phyloP scores from a whole-genome alignment of 805 yeast genomes.

The Henningerozyma blattae region DNA sequence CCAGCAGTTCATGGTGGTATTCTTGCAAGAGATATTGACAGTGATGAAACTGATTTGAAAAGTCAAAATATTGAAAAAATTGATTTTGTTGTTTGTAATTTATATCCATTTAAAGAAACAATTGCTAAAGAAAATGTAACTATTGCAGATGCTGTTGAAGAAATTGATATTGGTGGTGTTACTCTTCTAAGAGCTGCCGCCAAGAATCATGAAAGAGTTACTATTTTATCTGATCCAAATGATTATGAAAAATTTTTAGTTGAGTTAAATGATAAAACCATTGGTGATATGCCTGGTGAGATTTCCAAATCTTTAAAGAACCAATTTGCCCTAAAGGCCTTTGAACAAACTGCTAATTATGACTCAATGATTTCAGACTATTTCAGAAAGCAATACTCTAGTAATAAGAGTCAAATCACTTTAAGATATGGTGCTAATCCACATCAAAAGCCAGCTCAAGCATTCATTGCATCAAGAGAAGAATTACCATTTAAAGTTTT shows the following conservation, averaged over 20 bases:
- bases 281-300: no score
- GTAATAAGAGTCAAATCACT: slow-evolving; percentile 79
- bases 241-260: slow-evolving; percentile 82
- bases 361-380: slow-evolving; percentile 93
- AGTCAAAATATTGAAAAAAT: slow-evolving; percentile 91
- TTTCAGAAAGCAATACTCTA: slow-evolving; percentile 94
- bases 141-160: slow-evolving; percentile 95
- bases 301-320: slow-evolving; percentile 66
- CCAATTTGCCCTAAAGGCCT: slow-evolving; percentile 86
- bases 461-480: slow-evolving; percentile 74
- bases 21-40: slow-evolving; percentile 82
- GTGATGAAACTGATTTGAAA: slow-evolving; percentile 79
- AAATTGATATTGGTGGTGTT: slow-evolving; percentile 96
- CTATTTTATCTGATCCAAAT: slow-evolving; percentile 86
- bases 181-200: slow-evolving; percentile 97
- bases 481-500: slow-evolving; percentile 88
- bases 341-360: slow-evolving; percentile 96
- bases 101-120: slow-evolving; percentile 97
- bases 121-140: slow-evolving; percentile 92
- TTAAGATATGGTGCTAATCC: slow-evolving; percentile 98
- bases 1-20: slow-evolving; percentile 99
- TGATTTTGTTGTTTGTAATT: slow-evolving; percentile 93
- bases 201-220: slow-evolving; percentile 92
- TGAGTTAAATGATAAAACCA: slow-evolving; percentile 51
- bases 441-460: slow-evolving; percentile 98